Conservation (phyloP, 2,329 filamentous ascomycete genomes). For the Phialophora expanda region DNA sequence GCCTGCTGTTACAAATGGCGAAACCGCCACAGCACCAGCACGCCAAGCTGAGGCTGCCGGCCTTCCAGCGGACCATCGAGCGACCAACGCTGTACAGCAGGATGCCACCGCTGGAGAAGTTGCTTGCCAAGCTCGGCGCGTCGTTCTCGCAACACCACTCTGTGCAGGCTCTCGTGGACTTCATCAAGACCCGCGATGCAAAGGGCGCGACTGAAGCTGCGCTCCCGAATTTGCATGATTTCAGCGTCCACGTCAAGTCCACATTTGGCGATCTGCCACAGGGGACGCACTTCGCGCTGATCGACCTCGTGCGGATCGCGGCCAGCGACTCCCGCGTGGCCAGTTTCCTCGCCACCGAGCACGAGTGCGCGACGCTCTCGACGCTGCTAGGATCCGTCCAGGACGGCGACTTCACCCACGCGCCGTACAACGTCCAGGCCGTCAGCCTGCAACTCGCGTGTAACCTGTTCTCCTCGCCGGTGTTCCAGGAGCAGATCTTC, state of each 20-base stretch:
- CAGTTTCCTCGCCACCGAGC: conserved; percentile 81
- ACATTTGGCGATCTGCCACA: conserved; percentile 62
- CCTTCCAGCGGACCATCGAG: conserved; percentile 66
- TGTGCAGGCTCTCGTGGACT: conserved; percentile 69
- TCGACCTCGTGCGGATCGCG: conserved; percentile 83
- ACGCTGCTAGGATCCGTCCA: conserved; percentile 60
- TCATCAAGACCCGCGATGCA: conserved; percentile 65
- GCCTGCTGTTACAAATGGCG: conserved; percentile 75
- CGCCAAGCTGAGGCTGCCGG: conserved; percentile 71
- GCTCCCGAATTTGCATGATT: conserved; percentile 70
- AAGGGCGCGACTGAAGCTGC: conserved; percentile 64
- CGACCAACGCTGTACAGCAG: conserved; percentile 78
- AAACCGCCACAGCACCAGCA: conserved; percentile 75
- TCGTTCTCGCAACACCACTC: conserved; percentile 61
- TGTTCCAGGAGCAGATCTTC: conserved; percentile 71
- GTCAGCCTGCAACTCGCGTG: conserved; percentile 82
- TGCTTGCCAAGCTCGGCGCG: conserved; percentile 76
- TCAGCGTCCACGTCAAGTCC: conserved; percentile 66
- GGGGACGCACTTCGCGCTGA: conserved; percentile 74
- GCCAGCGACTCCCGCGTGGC: conserved; percentile 79
- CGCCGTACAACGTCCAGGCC: conserved; percentile 81
- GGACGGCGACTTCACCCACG: conserved; percentile 57
- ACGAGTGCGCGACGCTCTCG: conserved; percentile 65
- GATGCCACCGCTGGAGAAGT: conserved; percentile 79
- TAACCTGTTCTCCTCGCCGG: conserved; percentile 78